Evolutionary conservation across 2,329 filamentous ascomycete genomes (phyloP), one percentile per base, ranked within the genome.

Genomic region (Trichothecium sympodiale): DNA sequence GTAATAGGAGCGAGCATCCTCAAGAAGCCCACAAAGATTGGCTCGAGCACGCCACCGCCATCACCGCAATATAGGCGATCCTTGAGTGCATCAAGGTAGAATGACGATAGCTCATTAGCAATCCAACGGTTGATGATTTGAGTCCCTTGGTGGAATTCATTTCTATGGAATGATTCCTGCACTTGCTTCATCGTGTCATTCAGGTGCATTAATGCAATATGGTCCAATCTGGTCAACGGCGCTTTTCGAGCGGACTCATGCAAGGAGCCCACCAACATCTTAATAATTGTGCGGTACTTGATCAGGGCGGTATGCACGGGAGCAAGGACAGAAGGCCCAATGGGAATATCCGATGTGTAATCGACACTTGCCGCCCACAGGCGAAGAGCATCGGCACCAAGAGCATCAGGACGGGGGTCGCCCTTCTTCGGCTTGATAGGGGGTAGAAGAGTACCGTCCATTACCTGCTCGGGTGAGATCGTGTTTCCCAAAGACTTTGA

Each of bases 401-500:
- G 73, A 1, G 75, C 75, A 48, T 89, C 83, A 41, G 74, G 77
- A 3, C 59, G 53, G 2, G 56, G 49, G 5, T 33, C 38, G 3
- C 37, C 43, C 29, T 47, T 43, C 45, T 80, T 80, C 31, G 62
- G 62, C 52, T 82, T 83, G 27, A 80, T 52, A 1, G 80, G 77
- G 5, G 83, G 82, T 12, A 93, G 60, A 9, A 94, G 65, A 4
- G 78, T 77, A 6, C 89, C 89, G 35, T 85, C 75, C 66, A 95
- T 91, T 45, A 98, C 87, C 42, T 94, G 69, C 6, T 74, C 65
- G 0, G 89, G 88, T 0, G 76, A 71, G 38, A 96, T 77, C 18
- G 83, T 80, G 51, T 98, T 98, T 13, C 91, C 91, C 2, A 95
- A 63, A 0, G 87, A 95, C 58, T 98, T 98, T 54, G 88, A 95